These are phyloP conservation scores for Quercus berberidifolia DNA, from an alignment of 306 rosid species.

Conservation along the genomic window DNA sequence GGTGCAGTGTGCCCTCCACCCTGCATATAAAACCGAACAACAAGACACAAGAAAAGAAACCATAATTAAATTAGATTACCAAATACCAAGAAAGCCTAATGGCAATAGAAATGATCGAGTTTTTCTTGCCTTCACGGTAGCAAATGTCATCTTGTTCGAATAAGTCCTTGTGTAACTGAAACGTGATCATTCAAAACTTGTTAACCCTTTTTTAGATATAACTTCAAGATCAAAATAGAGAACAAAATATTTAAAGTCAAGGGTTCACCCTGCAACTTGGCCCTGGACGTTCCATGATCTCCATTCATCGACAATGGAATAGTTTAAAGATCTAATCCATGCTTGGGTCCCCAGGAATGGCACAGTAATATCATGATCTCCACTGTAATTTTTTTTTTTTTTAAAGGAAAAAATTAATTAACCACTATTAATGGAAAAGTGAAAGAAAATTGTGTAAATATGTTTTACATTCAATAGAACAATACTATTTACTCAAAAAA, in stretches of 20 bases:
- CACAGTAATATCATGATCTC: constrained; percentile 49
- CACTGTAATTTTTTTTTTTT: constrained; percentile 23
- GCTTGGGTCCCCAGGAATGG: constrained; percentile 55
- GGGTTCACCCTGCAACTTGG: constrained; percentile 65
- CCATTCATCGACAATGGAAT: constrained; percentile 67
- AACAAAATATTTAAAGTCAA: not conserved
- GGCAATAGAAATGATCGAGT: not conserved
- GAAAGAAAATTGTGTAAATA: too few relatives aligned
- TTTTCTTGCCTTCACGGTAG: constrained; percentile 62
- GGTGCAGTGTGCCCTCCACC: constrained; percentile 77
- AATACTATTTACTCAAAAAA: too few relatives aligned
- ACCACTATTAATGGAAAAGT: too few relatives aligned
- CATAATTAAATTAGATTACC: too few relatives aligned
- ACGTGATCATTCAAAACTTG: not conserved
- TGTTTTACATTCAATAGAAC: too few relatives aligned
- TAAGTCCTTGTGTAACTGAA: constrained; percentile 59
- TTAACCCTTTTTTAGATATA: not conserved
- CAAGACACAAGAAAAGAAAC: not conserved
- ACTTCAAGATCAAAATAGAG: not conserved
- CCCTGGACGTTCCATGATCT: constrained; percentile 51
- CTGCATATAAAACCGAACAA: constrained; percentile 18
- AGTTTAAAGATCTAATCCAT: constrained; percentile 63
- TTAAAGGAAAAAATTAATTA: too few relatives aligned
- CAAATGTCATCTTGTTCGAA: constrained; percentile 66
- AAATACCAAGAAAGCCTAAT: too few relatives aligned